These are phyloP conservation scores for Blastobotrys aristatus DNA, from an alignment of 1,139 yeast species.

Conservation along the genomic window DNA sequence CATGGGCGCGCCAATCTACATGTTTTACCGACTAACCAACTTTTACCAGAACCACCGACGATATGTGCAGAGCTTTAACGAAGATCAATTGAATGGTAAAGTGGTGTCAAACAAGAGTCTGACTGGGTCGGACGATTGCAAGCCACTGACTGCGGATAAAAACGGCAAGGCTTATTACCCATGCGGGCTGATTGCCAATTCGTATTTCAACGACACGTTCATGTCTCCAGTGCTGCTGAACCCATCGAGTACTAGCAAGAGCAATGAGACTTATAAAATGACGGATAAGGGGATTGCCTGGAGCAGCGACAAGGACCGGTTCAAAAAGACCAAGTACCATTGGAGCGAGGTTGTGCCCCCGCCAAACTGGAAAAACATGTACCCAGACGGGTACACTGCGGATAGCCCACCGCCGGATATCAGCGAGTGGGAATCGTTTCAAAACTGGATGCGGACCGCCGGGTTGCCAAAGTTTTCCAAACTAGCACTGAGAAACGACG, in stretches of 20 bases:
- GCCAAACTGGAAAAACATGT: constrained; percentile 83
- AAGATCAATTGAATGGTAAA: constrained; percentile 80
- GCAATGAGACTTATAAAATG: constrained; percentile 49
- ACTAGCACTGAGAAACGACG: constrained; percentile 73
- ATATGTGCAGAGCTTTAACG: constrained; percentile 84
- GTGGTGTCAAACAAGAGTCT: constrained; percentile 51
- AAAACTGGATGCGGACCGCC: constrained; percentile 97
- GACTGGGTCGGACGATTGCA: constrained; percentile 80
- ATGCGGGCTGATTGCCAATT: constrained; percentile 93
- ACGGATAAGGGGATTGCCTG: constrained; percentile 77
- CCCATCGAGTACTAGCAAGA: constrained; percentile 32
- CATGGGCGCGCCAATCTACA: constrained; percentile 68
- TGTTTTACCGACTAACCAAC: constrained; percentile 75
- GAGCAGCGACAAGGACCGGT: constrained; percentile 73
- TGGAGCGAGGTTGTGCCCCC: constrained; percentile 83
- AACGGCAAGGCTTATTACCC: constrained; percentile 65
- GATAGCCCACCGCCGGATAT: constrained; percentile 74
- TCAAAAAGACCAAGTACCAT: constrained; percentile 70
- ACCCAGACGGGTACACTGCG: constrained; percentile 85
- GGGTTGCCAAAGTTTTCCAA: constrained; percentile 84
- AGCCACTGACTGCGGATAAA: constrained; percentile 61
- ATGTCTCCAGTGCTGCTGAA: constrained; percentile 48
- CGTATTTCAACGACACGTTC: constrained; percentile 84
- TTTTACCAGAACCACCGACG: constrained; percentile 94
- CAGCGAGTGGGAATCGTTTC: constrained; percentile 72